These are phyloP conservation scores for Picea abies DNA, from an alignment of 83 land plant species.

Conservation along the genomic window DNA sequence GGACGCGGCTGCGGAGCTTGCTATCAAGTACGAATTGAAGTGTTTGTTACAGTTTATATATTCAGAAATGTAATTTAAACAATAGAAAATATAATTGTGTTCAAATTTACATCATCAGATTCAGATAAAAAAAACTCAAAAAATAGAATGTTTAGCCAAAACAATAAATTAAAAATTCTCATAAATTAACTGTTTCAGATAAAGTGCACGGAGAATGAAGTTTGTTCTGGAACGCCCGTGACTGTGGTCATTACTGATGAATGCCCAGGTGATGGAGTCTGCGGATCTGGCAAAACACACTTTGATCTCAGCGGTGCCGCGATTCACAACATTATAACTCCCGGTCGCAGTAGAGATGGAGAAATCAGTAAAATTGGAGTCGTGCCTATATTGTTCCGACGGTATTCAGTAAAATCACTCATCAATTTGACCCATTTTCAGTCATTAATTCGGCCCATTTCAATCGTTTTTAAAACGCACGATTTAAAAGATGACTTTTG, in stretches of 20 bases:
- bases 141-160: no score
- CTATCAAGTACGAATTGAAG: conserved; percentile 2
- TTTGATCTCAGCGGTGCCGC: conserved; percentile 50
- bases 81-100: no score
- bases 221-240: conserved; percentile 42
- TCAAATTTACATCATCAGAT: no score
- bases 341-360: conserved; percentile 13
- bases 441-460: no score
- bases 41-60: no score
- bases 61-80: no score
- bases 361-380: conserved; percentile 27
- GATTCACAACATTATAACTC: conserved; percentile 31
- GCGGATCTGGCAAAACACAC: conserved; percentile 19
- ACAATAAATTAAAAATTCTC: no score
- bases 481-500: no score
- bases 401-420: no score
- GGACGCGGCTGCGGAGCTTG: not conserved
- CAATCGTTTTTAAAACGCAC: no score
- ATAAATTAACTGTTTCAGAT: conserved; percentile 15
- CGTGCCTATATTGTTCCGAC: conserved; percentile 25
- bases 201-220: conserved; percentile 27
- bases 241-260: conserved; percentile 41
- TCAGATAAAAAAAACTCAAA: no score
- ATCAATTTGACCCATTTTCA: no score
- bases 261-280: conserved; percentile 34